Conservation (phyloP, 495 filamentous ascomycete genomes). For the Talaromyces adpressus region DNA sequence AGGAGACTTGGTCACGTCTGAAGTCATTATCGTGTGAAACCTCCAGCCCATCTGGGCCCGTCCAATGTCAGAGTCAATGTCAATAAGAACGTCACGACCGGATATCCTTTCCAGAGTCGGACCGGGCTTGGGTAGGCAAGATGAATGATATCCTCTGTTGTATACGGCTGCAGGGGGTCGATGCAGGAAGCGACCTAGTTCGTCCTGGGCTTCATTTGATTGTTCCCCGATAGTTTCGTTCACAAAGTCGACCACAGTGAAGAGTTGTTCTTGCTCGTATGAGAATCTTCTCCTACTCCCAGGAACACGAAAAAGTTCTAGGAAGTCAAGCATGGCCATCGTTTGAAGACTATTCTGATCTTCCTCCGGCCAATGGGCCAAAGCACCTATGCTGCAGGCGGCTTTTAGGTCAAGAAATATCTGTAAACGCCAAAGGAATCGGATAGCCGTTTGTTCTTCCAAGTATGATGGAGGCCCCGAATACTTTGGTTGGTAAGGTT, state of each 20-base stretch:
- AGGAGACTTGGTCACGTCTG: background rate
- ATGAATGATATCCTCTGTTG: background rate
- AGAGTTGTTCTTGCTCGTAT: background rate
- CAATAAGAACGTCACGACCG: background rate
- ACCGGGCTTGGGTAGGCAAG: background rate
- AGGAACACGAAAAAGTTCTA: background rate
- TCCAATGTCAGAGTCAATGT: background rate
- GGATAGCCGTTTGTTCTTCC: background rate
- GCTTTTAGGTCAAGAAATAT: background rate
- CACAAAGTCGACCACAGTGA: background rate
- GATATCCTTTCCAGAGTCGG: background rate
- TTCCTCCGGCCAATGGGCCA: background rate
- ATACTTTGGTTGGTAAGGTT: background rate
- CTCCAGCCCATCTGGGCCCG: background rate
- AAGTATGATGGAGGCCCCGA: background rate
- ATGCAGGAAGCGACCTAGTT: background rate
- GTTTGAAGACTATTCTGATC: background rate
- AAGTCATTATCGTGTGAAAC: background rate
- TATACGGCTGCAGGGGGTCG: background rate
- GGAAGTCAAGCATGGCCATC: background rate
- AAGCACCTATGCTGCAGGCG: background rate
- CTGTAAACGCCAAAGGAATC: background rate
- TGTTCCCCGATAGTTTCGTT: background rate
- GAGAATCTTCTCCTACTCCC: background rate
- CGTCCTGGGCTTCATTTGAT: background rate